Percentiles rank a stretch among this genome's conserved stretches.
Evolutionary conservation across 2,329 filamentous ascomycete genomes (phyloP).

Genomic region (Chaetomiaceae sp.): DNA sequence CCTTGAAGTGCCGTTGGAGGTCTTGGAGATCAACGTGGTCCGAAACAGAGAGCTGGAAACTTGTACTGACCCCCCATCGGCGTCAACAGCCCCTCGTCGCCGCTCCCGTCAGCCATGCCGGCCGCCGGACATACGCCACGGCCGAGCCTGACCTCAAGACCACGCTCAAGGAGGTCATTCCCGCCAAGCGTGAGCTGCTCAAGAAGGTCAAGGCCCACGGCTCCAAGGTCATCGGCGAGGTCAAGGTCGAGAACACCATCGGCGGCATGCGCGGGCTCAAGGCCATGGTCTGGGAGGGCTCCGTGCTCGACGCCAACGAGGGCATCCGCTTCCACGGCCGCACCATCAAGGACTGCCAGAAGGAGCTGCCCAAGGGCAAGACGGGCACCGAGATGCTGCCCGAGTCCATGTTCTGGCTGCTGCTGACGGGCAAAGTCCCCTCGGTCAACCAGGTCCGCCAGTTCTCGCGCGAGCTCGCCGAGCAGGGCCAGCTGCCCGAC

Average conservation of each 20-base stretch:
- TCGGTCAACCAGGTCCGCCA: constrained; percentile 73
- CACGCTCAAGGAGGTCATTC: constrained; percentile 77
- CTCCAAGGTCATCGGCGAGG: constrained; percentile 79
- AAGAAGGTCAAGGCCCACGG: constrained; percentile 88
- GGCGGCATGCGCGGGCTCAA: constrained; percentile 97
- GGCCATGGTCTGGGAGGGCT: constrained; percentile 98
- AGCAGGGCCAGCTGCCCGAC: constrained; percentile 74
- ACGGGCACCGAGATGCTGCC: constrained; percentile 95
- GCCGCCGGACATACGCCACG: constrained; percentile 58
- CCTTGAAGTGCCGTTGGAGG: too few species aligned
- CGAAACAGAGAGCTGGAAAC: not conserved
- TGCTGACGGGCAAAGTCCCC: constrained; percentile 89
- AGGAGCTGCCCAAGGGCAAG: constrained; percentile 85
- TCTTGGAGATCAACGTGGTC: too few species aligned
- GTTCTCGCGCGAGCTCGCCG: constrained; percentile 81
- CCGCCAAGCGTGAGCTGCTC: constrained; percentile 86
- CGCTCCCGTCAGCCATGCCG: constrained; percentile 23
- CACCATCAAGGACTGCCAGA: constrained; percentile 97
- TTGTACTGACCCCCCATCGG: too few species aligned
- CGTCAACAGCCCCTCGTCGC: constrained; percentile 12
- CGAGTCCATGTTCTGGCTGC: constrained; percentile 99
- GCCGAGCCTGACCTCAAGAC: constrained; percentile 87
- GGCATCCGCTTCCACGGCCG: constrained; percentile 97
- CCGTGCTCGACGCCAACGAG: constrained; percentile 91
- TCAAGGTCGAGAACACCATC: constrained; percentile 90